phyloP scores from a whole-genome alignment of 352 stramenopile species.

The Thraustochytrium sp. region DNA sequence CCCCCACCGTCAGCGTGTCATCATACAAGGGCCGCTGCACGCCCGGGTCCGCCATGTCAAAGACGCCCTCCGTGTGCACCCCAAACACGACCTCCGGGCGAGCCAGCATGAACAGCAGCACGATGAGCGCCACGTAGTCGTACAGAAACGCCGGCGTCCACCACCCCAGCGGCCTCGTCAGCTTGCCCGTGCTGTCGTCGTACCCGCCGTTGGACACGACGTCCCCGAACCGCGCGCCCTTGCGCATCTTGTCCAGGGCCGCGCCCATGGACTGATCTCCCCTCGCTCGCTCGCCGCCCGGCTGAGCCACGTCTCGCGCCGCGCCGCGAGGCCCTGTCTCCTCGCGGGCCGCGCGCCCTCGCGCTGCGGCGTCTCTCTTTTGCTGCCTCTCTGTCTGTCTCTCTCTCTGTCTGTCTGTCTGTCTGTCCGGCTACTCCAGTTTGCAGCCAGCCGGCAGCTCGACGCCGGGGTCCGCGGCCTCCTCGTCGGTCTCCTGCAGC shows the following conservation, averaged over 20 bases:
- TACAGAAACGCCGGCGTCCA: background rate
- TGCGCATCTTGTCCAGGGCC: background rate
- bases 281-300: no score
- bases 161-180: background rate
- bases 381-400: background rate
- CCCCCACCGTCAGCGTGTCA: background rate
- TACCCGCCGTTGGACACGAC: background rate
- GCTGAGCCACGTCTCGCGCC: no score
- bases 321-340: no score
- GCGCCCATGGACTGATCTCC: background rate
- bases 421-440: background rate
- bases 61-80: background rate
- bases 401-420: background rate
- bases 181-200: background rate
- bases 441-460: no score
- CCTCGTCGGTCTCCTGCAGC: no score
- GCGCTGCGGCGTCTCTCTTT: no score
- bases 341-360: no score
- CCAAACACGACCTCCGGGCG: background rate
- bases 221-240: background rate
- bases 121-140: background rate
- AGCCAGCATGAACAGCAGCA: constrained; percentile 5
- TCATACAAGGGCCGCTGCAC: background rate
- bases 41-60: background rate
- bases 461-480: no score